Evolutionary conservation across 169 alveolate species (phyloP).

Genomic region (Cryptosporidium xiaoi): DNA sequence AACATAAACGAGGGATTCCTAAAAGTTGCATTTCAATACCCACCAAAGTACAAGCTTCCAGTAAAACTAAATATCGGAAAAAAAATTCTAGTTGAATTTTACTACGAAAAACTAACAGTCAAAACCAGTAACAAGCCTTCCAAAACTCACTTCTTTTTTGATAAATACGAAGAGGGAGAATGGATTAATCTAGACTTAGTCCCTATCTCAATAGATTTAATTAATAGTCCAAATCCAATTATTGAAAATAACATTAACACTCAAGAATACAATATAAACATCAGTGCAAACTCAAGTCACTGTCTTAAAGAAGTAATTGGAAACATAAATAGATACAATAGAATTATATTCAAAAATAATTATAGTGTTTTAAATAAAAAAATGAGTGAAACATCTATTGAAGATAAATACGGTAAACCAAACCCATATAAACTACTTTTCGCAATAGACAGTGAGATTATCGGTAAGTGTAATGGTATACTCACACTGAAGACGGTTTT

Average conservation of each 20-base stretch:
- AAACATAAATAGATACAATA: neutral
- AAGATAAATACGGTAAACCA: neutral
- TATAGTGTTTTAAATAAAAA: neutral
- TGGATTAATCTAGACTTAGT: conserved; percentile 52
- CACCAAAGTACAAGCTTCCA: conserved; percentile 31
- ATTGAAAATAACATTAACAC: neutral
- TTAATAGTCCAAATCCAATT: neutral
- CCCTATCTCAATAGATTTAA: conserved; percentile 2
- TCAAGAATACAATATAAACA: neutral
- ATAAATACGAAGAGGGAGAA: conserved; percentile 29
- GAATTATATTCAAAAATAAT: neutral
- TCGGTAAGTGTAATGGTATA: conserved; percentile 19
- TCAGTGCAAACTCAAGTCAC: neutral
- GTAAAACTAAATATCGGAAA: conserved; percentile 5
- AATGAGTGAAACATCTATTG: neutral
- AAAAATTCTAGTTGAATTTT: neutral
- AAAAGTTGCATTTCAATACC: conserved; percentile 57
- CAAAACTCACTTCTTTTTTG: neutral
- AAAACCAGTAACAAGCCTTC: neutral
- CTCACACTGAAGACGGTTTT: too few species aligned
- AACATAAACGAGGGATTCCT: conserved; percentile 19
- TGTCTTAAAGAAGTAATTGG: neutral
- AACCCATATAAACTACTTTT: conserved; percentile 3
- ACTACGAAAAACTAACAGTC: conserved; percentile 9
- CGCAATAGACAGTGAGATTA: conserved; percentile 51